Evolutionary conservation across 78 protist species (phyloP), one percentile per base, ranked within the genome.

Genomic region (Dictyostelium capitatum): DNA sequence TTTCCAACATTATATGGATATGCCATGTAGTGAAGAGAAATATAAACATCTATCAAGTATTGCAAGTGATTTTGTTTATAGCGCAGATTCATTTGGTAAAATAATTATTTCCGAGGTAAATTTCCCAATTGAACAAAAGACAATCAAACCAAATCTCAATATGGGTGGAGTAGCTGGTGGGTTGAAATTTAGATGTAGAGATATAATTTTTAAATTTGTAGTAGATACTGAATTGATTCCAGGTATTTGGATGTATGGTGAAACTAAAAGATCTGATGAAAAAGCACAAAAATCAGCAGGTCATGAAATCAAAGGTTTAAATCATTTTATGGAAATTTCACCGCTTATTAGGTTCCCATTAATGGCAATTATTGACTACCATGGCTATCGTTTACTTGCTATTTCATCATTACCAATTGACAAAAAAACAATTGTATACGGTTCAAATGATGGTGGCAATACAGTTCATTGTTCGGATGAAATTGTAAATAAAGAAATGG

Each of bases 141-240:
- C 96, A 12, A 93, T 93, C 23, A 85, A 93, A 51, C 92, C 96
- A 57, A n/a, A n/a, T n/a, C n/a, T n/a, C n/a, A n/a, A n/a, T n/a
- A 37, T 54, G 6, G 96, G 96, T 79, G 96, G 96, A 72, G 78
- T 93, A 3, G 96, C 92, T 28, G 96, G 96, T 80, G 96, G 96
- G 10, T n/a, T 51, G 25, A 87, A 87, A 65, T 62, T 15, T 17
- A 79, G n/a, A n/a, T 87, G 83, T 51, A 50, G 78, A 32, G 84
- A 87, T 37, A 87, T 87, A 11, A 87, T 87, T 20, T 87, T 87
- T 37, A 87, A 87, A 32, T 87, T 87, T 77, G 93, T 87, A 2
- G 84, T 87, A 6, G 93, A 87, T 51, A 65, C 75, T 64, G 84
- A 87, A 37, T 37, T 87, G 10, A 28, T 47, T 20, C 84, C 83